Base-by-base conservation (phyloP, 352 stramenopile species). In the Globisporangium alternatum region DNA sequence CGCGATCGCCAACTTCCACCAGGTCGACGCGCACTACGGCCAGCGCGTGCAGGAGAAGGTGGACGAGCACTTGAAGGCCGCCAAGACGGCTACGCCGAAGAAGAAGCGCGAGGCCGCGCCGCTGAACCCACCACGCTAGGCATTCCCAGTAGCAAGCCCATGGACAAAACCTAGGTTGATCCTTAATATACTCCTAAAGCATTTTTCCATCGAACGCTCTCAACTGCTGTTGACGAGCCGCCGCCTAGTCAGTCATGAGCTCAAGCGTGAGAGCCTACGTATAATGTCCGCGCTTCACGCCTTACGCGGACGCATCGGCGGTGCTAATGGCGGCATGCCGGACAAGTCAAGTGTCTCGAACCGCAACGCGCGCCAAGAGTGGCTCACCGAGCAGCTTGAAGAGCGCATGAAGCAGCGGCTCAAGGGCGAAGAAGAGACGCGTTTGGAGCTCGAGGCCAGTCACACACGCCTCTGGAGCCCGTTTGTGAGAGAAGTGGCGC, bases 1-100 rank as follows among this genome's bases (percentile, higher is more conserved):
- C 25, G 86, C 86, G 19, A 84, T 97, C 61, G 82, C 80, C 58
- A 97, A 97, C 76, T 97, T 97, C 55, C 69, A 69, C 13, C 70
- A 91, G 48, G 90, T 89, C 10, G 90, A 98, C 69, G 68, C 83
- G 10, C 76, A 96, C 61, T 98, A 97, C 70, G 91, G 86, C 15
- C 67, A 77, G 21, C 77, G 86, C 45, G 87, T 97, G 51, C 69
- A 84, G 43, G 70, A 88, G 60, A 97, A 96, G 77, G 68, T 97
- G 15, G 62, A 37, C 31, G 31, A 1, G 5, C 31, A 37, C 8
- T 9, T 37, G 31, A 9, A 37, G 31, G 31, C 31, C 31, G 8
- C 5, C 5, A 37, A 9, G 7, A 9, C 37, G 7, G 13, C 2
- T 5, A 19, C 37, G 7, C 10, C 37, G 9, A 43, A 17, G 37